Base-by-base conservation (phyloP, 2,329 filamentous ascomycete species). In the Magnaporthiopsis incrustans region DNA sequence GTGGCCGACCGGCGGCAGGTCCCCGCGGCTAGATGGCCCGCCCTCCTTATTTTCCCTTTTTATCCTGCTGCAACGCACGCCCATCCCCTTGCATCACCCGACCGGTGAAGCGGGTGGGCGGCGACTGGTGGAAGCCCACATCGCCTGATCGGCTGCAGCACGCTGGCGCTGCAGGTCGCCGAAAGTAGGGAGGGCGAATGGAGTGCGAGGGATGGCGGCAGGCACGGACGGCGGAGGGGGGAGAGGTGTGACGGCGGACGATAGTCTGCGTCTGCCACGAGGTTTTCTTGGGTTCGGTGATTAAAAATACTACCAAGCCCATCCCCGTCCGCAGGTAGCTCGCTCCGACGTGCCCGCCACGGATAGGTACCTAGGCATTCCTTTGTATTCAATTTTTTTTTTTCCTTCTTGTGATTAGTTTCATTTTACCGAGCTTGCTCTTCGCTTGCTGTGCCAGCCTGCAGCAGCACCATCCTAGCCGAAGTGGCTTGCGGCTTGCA, bases 81-180 rank as follows among this genome's bases (percentile, higher is more conserved):
- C 33, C 33, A 10, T 8, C 33, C 33, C 44, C 44, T 53, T 22
- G 44, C 8, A 38, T 53, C 44, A 22, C n/a, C 44, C 8, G 22
- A 53, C 44, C 22, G 44, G 44, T 53, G 44, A 53, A 12, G 44
- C 10, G 44, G 18, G 44, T 7, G n/a, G n/a, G 12, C 10, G 33
- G 12, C 10, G 10, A 14, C 4, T n/a, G 44, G 44, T n/a, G 44
- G 44, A 6, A 50, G n/a, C 44, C 44, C 44, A 53, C 44, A 53
- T 53, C 44, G 44, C 44, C 33, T 26, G 25, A 60, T 60, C 59
- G 38, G 59, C 59, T 27, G 59, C 59, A 60, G 59, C 59, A 18
- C 33, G 8, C 14, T 60, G 44, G 44, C n/a, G 22, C 44, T 60
- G 59, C 59, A 60, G 33, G 59, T 60, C 59, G 59, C 59, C 59